phyloP scores from a whole-genome alignment of 2,329 filamentous ascomycete genomes.

The Colletotrichum orbiculare region DNA sequence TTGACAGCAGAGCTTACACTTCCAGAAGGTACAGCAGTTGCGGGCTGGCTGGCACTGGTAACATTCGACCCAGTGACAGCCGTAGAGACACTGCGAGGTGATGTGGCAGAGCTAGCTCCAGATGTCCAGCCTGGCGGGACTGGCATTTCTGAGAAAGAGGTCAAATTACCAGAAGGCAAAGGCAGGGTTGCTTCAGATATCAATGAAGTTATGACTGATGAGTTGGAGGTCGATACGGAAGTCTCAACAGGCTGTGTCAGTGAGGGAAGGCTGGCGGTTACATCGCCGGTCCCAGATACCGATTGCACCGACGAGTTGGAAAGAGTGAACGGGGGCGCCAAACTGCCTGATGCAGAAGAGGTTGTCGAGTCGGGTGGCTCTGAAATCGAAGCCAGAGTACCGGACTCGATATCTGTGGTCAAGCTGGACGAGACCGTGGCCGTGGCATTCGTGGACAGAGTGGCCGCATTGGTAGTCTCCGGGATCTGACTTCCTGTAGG shows the following conservation, averaged over 20 bases:
- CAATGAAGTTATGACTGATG: background rate
- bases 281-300: background rate
- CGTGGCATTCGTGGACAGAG: background rate
- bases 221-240: conserved; percentile 24
- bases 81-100: background rate
- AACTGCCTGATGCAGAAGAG: background rate
- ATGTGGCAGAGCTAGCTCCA: background rate
- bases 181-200: background rate
- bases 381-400: conserved; percentile 16
- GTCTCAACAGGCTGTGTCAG: conserved; percentile 27
- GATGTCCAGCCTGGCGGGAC: conserved; percentile 14
- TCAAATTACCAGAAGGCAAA: background rate
- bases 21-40: too few relatives aligned
- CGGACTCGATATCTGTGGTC: conserved; percentile 3
- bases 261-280: background rate
- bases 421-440: background rate
- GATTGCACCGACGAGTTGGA: conserved; percentile 2
- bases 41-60: too few relatives aligned
- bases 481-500: background rate
- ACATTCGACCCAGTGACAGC: too few relatives aligned
- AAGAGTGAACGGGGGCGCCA: conserved; percentile 10
- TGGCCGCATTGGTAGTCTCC: background rate
- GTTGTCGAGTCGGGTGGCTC: background rate
- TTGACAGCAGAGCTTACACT: too few relatives aligned
- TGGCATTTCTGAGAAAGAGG: conserved; percentile 5